Base-by-base conservation (phyloP, 2,329 filamentous ascomycete species). In the Fusarium floridanum region DNA sequence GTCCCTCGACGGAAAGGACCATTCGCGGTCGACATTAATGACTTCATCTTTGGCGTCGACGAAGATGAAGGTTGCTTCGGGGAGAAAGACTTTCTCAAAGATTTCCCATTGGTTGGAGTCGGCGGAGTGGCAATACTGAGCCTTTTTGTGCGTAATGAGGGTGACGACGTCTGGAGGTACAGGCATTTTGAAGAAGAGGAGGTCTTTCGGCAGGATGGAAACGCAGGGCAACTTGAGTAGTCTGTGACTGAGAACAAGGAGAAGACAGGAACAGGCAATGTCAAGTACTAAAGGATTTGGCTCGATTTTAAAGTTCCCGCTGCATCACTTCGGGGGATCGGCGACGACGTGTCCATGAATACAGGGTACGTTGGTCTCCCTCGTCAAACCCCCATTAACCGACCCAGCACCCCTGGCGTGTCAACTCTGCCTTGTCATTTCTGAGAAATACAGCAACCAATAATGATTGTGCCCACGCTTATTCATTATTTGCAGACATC, bases 91-190 rank as follows among this genome's bases (percentile, higher is more conserved):
- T 0, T 16, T 55, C 3, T 68, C 50, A 3, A 76, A 74, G 6
- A 29, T 24, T 1, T 72, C 14, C 73, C 67, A 76, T 7, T 72
- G 70, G 2, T 76, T 50, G 3, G 67, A 37, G 12, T 76, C 73
- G 0, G 65, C 67, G 8, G 45, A 67, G 1, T 66, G 67, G 17
- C 73, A 76, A 11, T 73, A 76, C 5, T 74, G 61, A 0, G 68
- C 70, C 14, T 76, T 76, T 24, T 76, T 76, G 12, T 45, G 62
- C 2, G 61, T 48, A 5, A 76, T 76, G 1, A 76, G 69, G 1
- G 64, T 10, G 1, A 55, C 24, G 0, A n/a, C 39, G 34, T 74
- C 71, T 1, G 43, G 24, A 3, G 61, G 24, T 1, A 65, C 64
- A n/a, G n/a, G n/a, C n/a, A n/a, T n/a, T n/a, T n/a, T n/a, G n/a